Evolutionary conservation across 2,329 filamentous ascomycete genomes (phyloP).

Genomic region (Epicoccum nigrum): DNA sequence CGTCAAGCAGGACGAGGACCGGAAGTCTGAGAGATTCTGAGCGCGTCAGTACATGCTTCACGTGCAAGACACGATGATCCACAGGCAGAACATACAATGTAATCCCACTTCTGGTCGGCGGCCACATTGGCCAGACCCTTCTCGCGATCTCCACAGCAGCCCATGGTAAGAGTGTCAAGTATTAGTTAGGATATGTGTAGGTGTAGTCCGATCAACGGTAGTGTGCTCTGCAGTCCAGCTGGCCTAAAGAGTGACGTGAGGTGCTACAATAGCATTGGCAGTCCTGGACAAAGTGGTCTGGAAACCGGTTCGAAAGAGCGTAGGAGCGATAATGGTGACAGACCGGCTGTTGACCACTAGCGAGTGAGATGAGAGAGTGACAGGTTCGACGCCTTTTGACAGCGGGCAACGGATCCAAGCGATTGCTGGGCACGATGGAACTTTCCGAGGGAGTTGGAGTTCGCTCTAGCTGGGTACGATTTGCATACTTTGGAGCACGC

Average conservation of each 20-base stretch:
- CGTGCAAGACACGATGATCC: not conserved
- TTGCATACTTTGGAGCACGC: slow-evolving; percentile 43
- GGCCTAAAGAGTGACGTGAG: slow-evolving; percentile 41
- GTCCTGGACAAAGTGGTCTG: slow-evolving; percentile 12
- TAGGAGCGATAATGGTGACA: slow-evolving; percentile 41
- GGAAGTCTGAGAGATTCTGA: slow-evolving; percentile 73
- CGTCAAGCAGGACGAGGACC: slow-evolving; percentile 76
- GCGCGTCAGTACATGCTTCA: slow-evolving; percentile 28
- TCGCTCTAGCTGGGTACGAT: slow-evolving; percentile 24
- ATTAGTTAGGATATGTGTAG: slow-evolving; percentile 33
- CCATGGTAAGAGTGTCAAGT: slow-evolving; percentile 36
- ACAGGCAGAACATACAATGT: slow-evolving; percentile 70
- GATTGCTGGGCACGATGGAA: slow-evolving; percentile 20
- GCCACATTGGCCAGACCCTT: slow-evolving; percentile 46
- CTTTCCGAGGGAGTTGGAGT: slow-evolving; percentile 15
- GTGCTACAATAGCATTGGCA: slow-evolving; percentile 34
- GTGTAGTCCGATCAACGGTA: slow-evolving; percentile 43
- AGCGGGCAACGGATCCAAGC: slow-evolving; percentile 22
- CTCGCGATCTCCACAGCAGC: slow-evolving; percentile 48
- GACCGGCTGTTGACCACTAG: slow-evolving; percentile 48
- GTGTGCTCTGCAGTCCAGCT: slow-evolving; percentile 45
- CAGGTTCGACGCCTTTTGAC: slow-evolving; percentile 31
- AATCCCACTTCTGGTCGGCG: slow-evolving; percentile 76
- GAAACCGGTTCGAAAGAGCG: slow-evolving; percentile 17
- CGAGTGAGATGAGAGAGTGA: slow-evolving; percentile 36